Evolutionary conservation across 2,329 filamentous ascomycete genomes (phyloP).

Genomic region (Laburnicola sp.): DNA sequence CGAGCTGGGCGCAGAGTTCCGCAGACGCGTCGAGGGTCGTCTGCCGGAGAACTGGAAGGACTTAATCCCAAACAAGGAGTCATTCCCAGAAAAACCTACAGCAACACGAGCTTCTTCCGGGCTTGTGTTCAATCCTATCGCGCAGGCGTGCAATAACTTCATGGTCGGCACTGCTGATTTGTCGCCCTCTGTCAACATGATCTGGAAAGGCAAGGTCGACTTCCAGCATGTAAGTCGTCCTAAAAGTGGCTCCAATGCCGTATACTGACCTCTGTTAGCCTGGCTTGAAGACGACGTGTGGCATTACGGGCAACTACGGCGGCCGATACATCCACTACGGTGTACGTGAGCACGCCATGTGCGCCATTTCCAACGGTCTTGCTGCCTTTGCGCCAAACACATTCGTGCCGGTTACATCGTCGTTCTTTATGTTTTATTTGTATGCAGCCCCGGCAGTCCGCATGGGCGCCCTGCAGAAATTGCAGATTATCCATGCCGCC

Average conservation of each 20-base stretch:
- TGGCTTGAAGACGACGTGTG: conserved; percentile 44
- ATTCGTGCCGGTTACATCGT: conserved; percentile 53
- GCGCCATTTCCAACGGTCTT: conserved; percentile 55
- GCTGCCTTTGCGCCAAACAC: conserved; percentile 56
- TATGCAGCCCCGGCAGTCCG: conserved; percentile 62
- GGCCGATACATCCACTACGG: conserved; percentile 56
- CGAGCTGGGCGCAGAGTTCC: conserved; percentile 56
- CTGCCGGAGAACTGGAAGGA: conserved; percentile 55
- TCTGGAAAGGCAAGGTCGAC: conserved; percentile 56
- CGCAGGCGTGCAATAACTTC: conserved; percentile 89
- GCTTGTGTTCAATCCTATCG: conserved; percentile 57
- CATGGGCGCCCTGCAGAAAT: conserved; percentile 61
- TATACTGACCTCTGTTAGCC: conserved; percentile 29
- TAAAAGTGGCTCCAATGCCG: not conserved
- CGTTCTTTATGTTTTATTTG: conserved; percentile 68
- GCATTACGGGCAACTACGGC: conserved; percentile 58
- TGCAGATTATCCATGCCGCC: conserved; percentile 62
- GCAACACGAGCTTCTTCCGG: conserved; percentile 57
- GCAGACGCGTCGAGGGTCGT: conserved; percentile 53
- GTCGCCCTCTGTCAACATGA: conserved; percentile 59
- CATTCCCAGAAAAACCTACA: conserved; percentile 54
- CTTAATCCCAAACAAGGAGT: conserved; percentile 50
- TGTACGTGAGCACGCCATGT: conserved; percentile 45
- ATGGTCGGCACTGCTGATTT: conserved; percentile 68
- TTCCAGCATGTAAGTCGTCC: conserved; percentile 53